phyloP scores from a whole-genome alignment of 2,329 filamentous ascomycete genomes.

The Mycogone perniciosa region DNA sequence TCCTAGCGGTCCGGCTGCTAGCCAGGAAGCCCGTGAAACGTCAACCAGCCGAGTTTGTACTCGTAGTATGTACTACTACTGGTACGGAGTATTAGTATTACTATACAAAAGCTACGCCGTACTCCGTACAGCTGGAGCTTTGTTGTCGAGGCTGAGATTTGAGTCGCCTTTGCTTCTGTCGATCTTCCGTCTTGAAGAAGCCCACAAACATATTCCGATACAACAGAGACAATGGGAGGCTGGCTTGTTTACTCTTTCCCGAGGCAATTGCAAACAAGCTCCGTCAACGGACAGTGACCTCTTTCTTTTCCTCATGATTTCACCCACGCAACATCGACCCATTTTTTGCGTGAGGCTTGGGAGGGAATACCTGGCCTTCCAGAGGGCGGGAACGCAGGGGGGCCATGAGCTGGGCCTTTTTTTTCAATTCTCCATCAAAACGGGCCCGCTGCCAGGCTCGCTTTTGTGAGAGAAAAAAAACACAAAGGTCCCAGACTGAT shows the following conservation, averaged over 20 bases:
- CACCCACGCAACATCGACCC: background rate
- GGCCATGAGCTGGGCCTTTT: too few relatives aligned
- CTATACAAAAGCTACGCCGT: background rate
- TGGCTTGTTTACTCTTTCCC: background rate
- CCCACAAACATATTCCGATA: too few relatives aligned
- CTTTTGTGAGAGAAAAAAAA: too few relatives aligned
- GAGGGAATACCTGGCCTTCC: background rate
- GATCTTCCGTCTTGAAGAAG: too few relatives aligned
- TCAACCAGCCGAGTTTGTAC: background rate
- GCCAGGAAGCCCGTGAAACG: background rate
- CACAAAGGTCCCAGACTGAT: too few relatives aligned
- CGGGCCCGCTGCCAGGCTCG: too few relatives aligned
- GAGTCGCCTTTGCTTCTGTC: too few relatives aligned
- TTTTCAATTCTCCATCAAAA: too few relatives aligned
- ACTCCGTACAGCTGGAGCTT: background rate
- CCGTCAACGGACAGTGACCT: background rate
- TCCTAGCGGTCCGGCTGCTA: background rate
- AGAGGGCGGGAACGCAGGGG: background rate
- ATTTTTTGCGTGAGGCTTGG: background rate
- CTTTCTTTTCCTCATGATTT: background rate
- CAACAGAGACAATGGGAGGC: background rate
- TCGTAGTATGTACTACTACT: too few relatives aligned
- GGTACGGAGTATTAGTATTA: background rate
- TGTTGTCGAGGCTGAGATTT: background rate
- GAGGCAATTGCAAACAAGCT: too few relatives aligned